Base-by-base conservation (phyloP, 2,329 filamentous ascomycete species). In the Ramularia collo-cygni region DNA sequence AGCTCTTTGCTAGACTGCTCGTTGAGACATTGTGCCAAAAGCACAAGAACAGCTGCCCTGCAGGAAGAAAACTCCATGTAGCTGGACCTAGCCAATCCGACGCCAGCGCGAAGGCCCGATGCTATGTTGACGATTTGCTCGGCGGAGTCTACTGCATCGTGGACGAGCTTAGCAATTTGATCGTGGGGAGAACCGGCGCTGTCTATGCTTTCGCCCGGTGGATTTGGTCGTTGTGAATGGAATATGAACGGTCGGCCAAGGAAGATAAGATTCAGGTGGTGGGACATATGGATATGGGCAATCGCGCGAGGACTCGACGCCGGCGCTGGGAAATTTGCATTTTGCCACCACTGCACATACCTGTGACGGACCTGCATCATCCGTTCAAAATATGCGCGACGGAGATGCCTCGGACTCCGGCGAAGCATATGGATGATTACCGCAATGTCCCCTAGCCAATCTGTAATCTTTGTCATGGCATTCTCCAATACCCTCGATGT, bases 61-160 rank as follows among this genome's bases (percentile, higher is more conserved):
- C 61, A 64, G 2, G 58, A 57, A 37, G 58, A 63, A 43, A 58
- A 64, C 27, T 64, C 61, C 15, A 57, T 55, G 29, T 63, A 64
- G 1, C 58, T 62, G 1, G 59, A 53, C 36, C 58, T 48, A 2
- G 60, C 58, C 0, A 64, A 48, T 1, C 60, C 59, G 2, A 51
- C 35, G 1, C 50, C 47, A 14, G 51, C 45, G 9, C 48, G 55
- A 5, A 64, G 35, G 9, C 27, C 27, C 7, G 54, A 47, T 21
- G 55, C 59, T 13, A 59, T 42, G 2, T 44, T 43, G 19, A 63
- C 39, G 3, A 54, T 54, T 10, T 56, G 51, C 12, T 47, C 46
- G 3, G 59, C 58, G 2, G 54, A 53, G 27, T 52, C 33, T 10
- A 61, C 44, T 19, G 57, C 59, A 35, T 52, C 55, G n/a, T 48